Evolutionary conservation across 257 asterid genomes (phyloP), one percentile per base, ranked within the genome.

Genomic region (Scutellaria barbata): DNA sequence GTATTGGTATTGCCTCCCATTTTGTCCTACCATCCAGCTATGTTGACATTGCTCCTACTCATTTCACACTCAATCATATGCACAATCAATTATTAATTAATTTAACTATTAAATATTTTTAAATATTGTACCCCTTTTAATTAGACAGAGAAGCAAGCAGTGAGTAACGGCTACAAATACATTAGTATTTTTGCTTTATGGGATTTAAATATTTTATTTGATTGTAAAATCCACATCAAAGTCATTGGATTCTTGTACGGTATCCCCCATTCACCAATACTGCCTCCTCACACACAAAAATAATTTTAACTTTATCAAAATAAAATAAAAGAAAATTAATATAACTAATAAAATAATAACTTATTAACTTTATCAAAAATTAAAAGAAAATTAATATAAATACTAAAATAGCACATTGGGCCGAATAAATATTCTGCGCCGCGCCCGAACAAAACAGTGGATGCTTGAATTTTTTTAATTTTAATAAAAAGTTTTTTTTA

Each of bases 31-130:
- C 51, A 41, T 63, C 73, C 74, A 74, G 79, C 79, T 66, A 66
- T 58, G 79, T 74, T 57, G 74, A 74, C 79, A 66, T 66, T 57
- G 55, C 68, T 74, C 77, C 76, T 71, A 59, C 75, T 46, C 67
- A 30, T 13, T 6, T 8, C 9, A 30, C 20, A 6, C 54, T 16
- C 59, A 70, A 63, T 59, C 51, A 58, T 33, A 30, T 48, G 52
- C 35, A 25, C 46, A 42, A 54, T 55, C 9, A 69, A 54, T 69
- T 13, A 16, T 56, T 43, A 55, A 13, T 69, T 69, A 37, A 40
- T 39, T 10, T 6, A 59, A 40, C 18, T n/a, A 59, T 35, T 35
- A 11, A 40, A 17, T 37, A 37, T 54, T 22, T 47, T 68, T 55
- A 69, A 42, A 54, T 41, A 55, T 50, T 50, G 14, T 14, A 17